Base-by-base conservation (phyloP, 2,329 filamentous ascomycete species). In the Moelleriella libera region DNA sequence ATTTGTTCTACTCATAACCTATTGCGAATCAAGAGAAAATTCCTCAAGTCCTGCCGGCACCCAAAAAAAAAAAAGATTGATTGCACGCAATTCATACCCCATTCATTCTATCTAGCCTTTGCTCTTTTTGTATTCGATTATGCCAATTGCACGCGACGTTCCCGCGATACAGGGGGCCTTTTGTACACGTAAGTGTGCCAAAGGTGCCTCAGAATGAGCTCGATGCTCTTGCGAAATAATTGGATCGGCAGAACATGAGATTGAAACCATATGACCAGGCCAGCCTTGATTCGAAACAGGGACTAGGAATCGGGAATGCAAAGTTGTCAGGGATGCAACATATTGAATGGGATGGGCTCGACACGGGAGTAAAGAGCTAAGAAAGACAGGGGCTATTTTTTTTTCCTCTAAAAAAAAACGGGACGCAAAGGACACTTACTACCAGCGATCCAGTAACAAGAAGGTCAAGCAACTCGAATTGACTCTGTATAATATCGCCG, bases 61-160 rank as follows among this genome's bases (percentile, higher is more conserved):
- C 32, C 32, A 37, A 8, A 37, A 66, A 58, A 55, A 58, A 55
- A 58, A 65, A 65, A 65, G 66, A 65, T 50, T 53, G 60, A 54
- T 42, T 28, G 7, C 14, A n/a, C 40, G 7, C 21, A 28, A 14
- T 42, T 63, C 63, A 64, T 65, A 64, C 64, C 63, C 62, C 48
- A 49, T 51, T 51, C 45, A 49, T 53, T 54, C 52, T 51, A 50
- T 45, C 45, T 47, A 53, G 54, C 57, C 50, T 46, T 54, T 55
- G 52, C 54, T 52, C 49, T 45, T 48, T 54, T 56, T 54, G 52
- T 45, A 56, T 48, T 54, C 49, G 52, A 41, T 51, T 46, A 55
- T 57, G 50, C 30, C 55, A 52, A 56, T 54, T 53, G 51, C 57
- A 58, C 53, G 52, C 50, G 40, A 46, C 50, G 52, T 54, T 52